Base-by-base conservation (phyloP, 345 rosid genomes). In the Populus pruinosa region DNA sequence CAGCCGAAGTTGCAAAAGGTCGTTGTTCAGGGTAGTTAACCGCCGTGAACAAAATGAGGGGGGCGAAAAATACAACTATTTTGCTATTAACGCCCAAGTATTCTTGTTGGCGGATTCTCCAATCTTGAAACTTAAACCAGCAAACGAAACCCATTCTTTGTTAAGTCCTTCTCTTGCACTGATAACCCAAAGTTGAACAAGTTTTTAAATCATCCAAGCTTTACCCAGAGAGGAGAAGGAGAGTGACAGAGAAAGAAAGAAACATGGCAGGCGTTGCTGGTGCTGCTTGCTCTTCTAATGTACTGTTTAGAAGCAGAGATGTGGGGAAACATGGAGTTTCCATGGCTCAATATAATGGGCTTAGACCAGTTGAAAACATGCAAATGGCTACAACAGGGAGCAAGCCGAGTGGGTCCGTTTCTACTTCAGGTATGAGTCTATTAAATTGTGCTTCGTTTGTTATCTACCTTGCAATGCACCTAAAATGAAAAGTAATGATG, bases 261-360 rank as follows among this genome's bases (percentile, higher is more conserved):
- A 79, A 66, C 11, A 90, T 88, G 91, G 88, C 90, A 65, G 76
- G 82, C 74, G 20, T 88, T 83, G 80, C 79, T 23, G 80, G 74
- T 41, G 49, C 2, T 8, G 69, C 81, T 74, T 84, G 77, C 71
- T 80, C 87, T 75, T 77, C 91, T 14, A 73, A 73, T 27, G 75
- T 77, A 69, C 53, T 80, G 70, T 67, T 70, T 66, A 73, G 81
- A 74, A 75, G 67, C 79, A 79, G 79, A 69, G 87, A 88, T 59
- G 29, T 69, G 1, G 78, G 81, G 1, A 25, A 56, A 76, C 81
- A 75, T 73, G 87, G 79, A 41, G 77, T 77, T 80, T 69, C 82
- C 82, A 31, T 83, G 65, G 71, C 77, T 65, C 90, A 78, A 2
- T 85, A 13, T 84, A 80, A 72, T 73, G 93, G 91, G 23, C 87